A percentile compares a stretch with the other conserved stretches of the same genome.
Conservation (phyloP, 208 protist species). For the Tetramitus jugosus region DNA sequence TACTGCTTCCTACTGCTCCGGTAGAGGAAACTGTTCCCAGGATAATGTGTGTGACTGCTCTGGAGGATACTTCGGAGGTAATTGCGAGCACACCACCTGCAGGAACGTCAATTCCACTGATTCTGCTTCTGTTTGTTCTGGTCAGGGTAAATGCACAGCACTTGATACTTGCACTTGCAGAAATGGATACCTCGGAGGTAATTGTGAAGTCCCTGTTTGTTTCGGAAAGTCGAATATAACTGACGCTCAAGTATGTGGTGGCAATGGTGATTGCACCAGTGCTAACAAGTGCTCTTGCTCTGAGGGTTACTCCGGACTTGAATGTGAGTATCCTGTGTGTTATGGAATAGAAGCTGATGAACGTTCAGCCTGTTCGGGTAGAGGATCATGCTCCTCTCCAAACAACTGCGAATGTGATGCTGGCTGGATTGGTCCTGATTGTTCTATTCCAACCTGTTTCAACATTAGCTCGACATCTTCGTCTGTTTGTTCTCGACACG, state of each 20-base stretch:
- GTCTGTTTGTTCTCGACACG: not conserved
- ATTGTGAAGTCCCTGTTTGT: not conserved
- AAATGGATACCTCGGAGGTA: not conserved
- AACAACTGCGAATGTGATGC: not conserved
- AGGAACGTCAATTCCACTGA: not conserved
- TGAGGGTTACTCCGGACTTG: not conserved
- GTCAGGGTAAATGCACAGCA: not conserved
- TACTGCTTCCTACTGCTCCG: not conserved
- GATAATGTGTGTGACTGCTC: not conserved
- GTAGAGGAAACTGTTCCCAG: not conserved
- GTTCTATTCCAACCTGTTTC: too few species aligned
- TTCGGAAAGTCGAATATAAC: not conserved
- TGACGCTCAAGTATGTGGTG: not conserved
- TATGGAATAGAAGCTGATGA: not conserved
- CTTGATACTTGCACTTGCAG: not conserved
- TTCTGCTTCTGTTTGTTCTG: not conserved
- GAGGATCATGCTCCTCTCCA: not conserved
- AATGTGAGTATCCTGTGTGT: not conserved
- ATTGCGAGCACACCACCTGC: not conserved
- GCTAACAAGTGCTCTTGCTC: not conserved
- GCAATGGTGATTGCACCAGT: not conserved
- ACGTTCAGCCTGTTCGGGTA: not conserved
- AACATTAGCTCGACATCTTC: too few species aligned
- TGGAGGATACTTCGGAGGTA: not conserved
- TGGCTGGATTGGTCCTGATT: not conserved